Evolutionary conservation across 345 rosid species (phyloP).

Genomic region (Noccaea caerulescens): DNA sequence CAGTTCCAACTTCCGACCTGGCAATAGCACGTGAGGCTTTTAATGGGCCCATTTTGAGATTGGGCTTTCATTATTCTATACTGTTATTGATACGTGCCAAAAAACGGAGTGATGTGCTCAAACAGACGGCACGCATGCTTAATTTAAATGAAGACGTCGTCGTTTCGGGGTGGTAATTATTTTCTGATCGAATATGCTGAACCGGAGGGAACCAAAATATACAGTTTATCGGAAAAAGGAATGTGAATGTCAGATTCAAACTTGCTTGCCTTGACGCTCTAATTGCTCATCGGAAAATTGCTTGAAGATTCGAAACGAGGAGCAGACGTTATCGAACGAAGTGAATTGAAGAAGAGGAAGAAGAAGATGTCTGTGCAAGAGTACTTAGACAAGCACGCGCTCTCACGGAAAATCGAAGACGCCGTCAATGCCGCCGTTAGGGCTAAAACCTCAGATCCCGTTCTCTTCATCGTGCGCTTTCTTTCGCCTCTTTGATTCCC

Average conservation of each 20-base stretch:
- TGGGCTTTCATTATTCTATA: constrained; percentile 12
- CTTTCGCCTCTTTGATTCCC: constrained; percentile 17
- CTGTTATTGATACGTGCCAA: too few species aligned
- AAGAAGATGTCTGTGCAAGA: constrained; percentile 90
- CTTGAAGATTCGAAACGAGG: constrained; percentile 20
- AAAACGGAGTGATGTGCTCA: constrained; percentile 3
- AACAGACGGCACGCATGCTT: constrained; percentile 11
- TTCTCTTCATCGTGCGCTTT: constrained; percentile 79
- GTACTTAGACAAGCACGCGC: constrained; percentile 86
- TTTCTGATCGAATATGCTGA: constrained; percentile 16
- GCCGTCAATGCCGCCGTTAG: constrained; percentile 99
- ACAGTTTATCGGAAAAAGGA: constrained; percentile 26
- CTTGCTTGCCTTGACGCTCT: constrained; percentile 16
- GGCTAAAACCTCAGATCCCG: constrained; percentile 91
- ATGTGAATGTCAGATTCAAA: constrained; percentile 38
- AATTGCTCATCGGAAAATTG: constrained; percentile 18
- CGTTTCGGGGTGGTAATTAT: neutral
- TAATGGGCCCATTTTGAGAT: constrained; percentile 5
- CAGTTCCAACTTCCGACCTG: constrained; percentile 26
- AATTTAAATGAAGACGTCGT: neutral
- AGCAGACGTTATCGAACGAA: constrained; percentile 8
- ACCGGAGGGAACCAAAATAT: constrained; percentile 35
- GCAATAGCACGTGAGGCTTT: constrained; percentile 29
- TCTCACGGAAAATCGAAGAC: constrained; percentile 94
- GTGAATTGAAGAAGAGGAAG: neutral